A percentile compares a stretch with the other conserved stretches of the same genome.
Conservation (phyloP, 2,329 filamentous ascomycete genomes). For the Nemania abortiva region DNA sequence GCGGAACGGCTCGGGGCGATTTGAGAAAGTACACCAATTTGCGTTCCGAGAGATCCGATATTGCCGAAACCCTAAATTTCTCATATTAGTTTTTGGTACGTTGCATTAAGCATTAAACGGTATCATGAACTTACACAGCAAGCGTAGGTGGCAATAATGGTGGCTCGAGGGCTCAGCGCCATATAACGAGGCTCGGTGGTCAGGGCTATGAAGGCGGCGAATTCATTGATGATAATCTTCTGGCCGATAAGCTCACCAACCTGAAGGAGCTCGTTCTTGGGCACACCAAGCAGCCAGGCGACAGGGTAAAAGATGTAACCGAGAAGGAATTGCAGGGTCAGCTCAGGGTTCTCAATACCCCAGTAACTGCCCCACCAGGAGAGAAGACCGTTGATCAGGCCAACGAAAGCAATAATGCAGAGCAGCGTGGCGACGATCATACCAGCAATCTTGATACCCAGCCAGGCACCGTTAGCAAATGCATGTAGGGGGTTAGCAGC, state of each 20-base stretch:
- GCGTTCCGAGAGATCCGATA: slow-evolving; percentile 87
- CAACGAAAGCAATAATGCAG: slow-evolving; percentile 78
- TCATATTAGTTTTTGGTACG: slow-evolving; percentile 35
- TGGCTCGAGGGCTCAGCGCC: slow-evolving; percentile 74
- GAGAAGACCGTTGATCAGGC: slow-evolving; percentile 74
- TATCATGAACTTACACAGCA: slow-evolving; percentile 67
- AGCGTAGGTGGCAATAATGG: slow-evolving; percentile 86
- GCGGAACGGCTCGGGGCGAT: slow-evolving; percentile 79
- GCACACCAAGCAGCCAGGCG: slow-evolving; percentile 78
- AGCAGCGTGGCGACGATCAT: slow-evolving; percentile 80
- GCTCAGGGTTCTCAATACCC: slow-evolving; percentile 71
- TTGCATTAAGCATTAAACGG: neutral
- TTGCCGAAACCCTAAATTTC: slow-evolving; percentile 75
- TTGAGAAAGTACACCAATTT: slow-evolving; percentile 88
- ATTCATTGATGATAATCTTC: slow-evolving; percentile 90
- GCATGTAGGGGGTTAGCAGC: slow-evolving; percentile 84
- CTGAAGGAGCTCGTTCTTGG: slow-evolving; percentile 72
- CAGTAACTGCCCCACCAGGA: slow-evolving; percentile 80
- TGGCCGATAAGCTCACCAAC: slow-evolving; percentile 84
- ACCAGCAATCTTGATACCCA: slow-evolving; percentile 79
- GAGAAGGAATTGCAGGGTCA: slow-evolving; percentile 76
- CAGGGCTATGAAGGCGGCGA: slow-evolving; percentile 75
- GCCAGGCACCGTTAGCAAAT: slow-evolving; percentile 79
- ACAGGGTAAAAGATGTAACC: slow-evolving; percentile 79
- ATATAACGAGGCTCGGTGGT: slow-evolving; percentile 64